A percentile compares a stretch with the other conserved stretches of the same genome.
Evolutionary conservation across 2,329 filamentous ascomycete genomes (phyloP).

Genomic region (Chalara sp.): DNA sequence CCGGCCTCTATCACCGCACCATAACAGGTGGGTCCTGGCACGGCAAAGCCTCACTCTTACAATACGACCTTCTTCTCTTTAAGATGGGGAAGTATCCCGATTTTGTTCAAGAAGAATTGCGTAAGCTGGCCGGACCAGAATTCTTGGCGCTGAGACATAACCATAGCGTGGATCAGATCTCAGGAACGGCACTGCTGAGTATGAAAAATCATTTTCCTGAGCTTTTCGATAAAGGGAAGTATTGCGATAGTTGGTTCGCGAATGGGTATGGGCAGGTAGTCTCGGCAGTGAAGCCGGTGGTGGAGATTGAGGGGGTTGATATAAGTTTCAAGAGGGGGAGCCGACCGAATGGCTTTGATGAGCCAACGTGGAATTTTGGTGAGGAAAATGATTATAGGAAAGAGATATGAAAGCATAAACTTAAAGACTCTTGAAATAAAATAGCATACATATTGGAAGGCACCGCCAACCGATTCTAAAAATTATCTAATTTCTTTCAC

Average conservation of each 20-base stretch:
- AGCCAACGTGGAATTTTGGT: conserved; percentile 35
- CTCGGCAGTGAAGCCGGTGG: conserved; percentile 24
- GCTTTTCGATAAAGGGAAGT: conserved; percentile 20
- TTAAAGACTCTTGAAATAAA: no score
- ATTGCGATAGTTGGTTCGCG: conserved; percentile 18
- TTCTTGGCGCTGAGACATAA: conserved; percentile 24
- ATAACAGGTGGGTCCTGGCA: conserved; percentile 59
- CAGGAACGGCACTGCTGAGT: conserved; percentile 20
- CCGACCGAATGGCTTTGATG: conserved; percentile 45
- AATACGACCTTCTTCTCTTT: conserved; percentile 63
- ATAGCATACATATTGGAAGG: no score
- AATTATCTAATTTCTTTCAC: no score
- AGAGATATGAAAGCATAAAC: neutral
- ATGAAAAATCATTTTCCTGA: conserved; percentile 23
- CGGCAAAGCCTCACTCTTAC: conserved; percentile 56
- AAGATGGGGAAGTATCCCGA: conserved; percentile 50
- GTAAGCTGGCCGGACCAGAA: conserved; percentile 13
- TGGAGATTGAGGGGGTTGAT: conserved; percentile 22
- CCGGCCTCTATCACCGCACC: conserved; percentile 56
- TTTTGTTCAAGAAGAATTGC: conserved; percentile 38
- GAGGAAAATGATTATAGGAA: conserved; percentile 14
- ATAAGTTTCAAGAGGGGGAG: conserved; percentile 24
- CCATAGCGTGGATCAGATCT: conserved; percentile 26
- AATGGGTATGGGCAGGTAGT: conserved; percentile 20
- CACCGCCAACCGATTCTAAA: no score